A percentile compares a stretch with the other conserved stretches of the same genome.
Conservation (phyloP, 371 early-diverging fungal genomes). For the Sporodiniella umbellata region DNA sequence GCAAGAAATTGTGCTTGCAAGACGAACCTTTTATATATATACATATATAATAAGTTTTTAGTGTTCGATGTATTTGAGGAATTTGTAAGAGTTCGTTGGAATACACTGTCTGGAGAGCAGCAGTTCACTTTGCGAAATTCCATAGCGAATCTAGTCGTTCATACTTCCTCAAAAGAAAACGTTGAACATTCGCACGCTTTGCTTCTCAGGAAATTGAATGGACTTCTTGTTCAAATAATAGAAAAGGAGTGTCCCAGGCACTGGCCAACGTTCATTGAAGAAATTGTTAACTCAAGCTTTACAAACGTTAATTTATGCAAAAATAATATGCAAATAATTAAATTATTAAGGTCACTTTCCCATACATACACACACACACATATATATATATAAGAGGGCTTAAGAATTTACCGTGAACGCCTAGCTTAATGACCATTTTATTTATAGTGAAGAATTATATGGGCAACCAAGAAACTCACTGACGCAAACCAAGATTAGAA, state of each 20-base stretch:
- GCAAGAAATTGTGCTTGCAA: not conserved
- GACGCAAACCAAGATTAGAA: conserved; percentile 86
- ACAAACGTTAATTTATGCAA: conserved; percentile 88
- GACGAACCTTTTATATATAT: too few relatives aligned
- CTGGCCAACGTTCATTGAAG: conserved; percentile 98
- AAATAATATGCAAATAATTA: conserved; percentile 97
- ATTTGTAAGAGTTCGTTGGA: conserved; percentile 94
- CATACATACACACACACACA: too few relatives aligned
- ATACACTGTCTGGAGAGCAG: conserved; percentile 82
- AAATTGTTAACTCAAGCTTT: conserved; percentile 88
- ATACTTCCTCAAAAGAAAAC: conserved; percentile 72
- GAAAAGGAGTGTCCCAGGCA: conserved; percentile 99
- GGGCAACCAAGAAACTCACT: conserved; percentile 91
- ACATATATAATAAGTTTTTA: conserved; percentile 89
- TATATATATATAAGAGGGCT: too few relatives aligned
- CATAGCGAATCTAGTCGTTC: conserved; percentile 79
- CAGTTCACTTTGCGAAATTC: conserved; percentile 86
- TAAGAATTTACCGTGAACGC: not conserved
- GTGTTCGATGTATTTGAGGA: conserved; percentile 93
- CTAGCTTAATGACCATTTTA: not conserved
- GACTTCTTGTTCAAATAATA: conserved; percentile 92
- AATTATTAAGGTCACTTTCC: conserved; percentile 75
- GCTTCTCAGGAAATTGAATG: conserved; percentile 81
- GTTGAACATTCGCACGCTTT: conserved; percentile 61
- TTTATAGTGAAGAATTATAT: conserved; percentile 90